Evolutionary conservation across 2,329 filamentous ascomycete species (phyloP).

Genomic region (Ophiostoma ulmi): DNA sequence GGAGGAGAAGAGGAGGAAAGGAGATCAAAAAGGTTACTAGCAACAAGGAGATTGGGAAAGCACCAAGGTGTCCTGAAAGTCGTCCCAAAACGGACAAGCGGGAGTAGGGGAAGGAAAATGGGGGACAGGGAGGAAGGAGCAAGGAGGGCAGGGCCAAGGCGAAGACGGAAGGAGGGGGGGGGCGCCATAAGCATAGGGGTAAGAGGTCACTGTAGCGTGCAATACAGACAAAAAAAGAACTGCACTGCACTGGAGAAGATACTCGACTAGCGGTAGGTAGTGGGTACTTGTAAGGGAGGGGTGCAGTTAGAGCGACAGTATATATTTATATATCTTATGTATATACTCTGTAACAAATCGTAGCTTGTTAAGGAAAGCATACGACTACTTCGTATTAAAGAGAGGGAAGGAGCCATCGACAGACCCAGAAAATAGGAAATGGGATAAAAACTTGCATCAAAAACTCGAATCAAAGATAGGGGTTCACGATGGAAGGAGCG

Average conservation of each 20-base stretch:
- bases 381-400: neutral
- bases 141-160: too few relatives aligned
- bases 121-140: constrained; percentile 5
- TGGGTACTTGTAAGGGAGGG: constrained; percentile 9
- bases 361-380: neutral
- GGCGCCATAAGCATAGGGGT: constrained; percentile 13
- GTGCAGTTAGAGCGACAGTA: neutral
- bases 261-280: neutral
- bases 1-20: constrained; percentile 13
- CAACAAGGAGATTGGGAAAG: constrained; percentile 10
- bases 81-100: constrained; percentile 22
- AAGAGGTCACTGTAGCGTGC: neutral
- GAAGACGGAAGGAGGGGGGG: neutral
- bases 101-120: constrained; percentile 11
- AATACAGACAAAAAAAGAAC: neutral
- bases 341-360: too few relatives aligned
- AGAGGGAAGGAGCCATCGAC: neutral
- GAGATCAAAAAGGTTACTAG: constrained; percentile 1
- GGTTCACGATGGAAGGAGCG: constrained; percentile 1
- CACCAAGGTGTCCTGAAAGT: constrained; percentile 25
- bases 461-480: constrained; percentile 2
- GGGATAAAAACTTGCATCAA: neutral
- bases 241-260: neutral
- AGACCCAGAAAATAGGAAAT: constrained; percentile 8
- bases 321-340: neutral